Evolutionary conservation across 345 rosid species (phyloP).

Genomic region (Leavenworthia alabamica): DNA sequence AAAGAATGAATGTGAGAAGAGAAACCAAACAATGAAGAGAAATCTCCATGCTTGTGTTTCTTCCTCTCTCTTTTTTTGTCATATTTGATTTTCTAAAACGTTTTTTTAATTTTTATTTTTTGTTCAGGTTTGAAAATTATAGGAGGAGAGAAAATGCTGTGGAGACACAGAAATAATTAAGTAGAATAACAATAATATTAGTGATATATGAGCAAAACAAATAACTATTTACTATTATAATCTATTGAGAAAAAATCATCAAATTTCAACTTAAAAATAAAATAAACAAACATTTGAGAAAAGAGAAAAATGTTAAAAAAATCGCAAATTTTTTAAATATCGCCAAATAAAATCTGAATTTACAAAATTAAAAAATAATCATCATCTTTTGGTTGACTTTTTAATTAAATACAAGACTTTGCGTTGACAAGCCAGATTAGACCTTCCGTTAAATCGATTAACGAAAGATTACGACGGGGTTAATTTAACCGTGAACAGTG

Average conservation of each 20-base stretch:
- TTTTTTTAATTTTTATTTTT: background rate
- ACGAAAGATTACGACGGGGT: no score
- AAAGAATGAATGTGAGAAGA: conserved; percentile 30
- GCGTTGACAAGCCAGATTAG: no score
- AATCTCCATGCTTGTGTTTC: conserved; percentile 34
- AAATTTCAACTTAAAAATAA: no score
- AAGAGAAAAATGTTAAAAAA: no score
- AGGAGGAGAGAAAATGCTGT: conserved; percentile 31
- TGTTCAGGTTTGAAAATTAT: background rate
- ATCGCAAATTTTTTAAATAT: no score
- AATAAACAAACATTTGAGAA: background rate
- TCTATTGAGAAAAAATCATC: background rate
- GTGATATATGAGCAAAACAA: background rate
- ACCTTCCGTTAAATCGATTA: no score
- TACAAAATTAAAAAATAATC: no score
- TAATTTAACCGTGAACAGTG: no score
- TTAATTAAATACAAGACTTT: no score
- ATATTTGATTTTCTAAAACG: conserved; percentile 11
- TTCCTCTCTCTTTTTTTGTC: conserved; percentile 4
- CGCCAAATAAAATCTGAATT: no score
- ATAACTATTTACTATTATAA: conserved; percentile 5
- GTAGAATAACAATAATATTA: background rate
- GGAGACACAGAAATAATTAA: conserved; percentile 21
- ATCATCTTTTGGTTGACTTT: no score
- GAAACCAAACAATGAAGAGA: conserved; percentile 20